phyloP scores from a whole-genome alignment of 805 yeast genomes.

The Candida corydali region DNA sequence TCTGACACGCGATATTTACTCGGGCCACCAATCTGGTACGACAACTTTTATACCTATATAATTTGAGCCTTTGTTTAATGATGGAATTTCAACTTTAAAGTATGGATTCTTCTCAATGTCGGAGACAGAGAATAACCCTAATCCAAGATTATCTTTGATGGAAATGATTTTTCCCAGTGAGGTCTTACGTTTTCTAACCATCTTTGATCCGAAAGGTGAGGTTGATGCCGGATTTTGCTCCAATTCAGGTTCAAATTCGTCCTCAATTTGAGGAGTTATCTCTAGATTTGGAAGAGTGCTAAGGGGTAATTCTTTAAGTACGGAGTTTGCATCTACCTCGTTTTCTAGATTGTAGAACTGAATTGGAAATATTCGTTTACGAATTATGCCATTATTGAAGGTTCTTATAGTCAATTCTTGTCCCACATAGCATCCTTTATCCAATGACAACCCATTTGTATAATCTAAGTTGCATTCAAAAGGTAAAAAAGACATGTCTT shows the following conservation, averaged over 20 bases:
- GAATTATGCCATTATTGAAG: slow-evolving; percentile 73
- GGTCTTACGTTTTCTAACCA: slow-evolving; percentile 29
- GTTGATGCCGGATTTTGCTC: slow-evolving; percentile 3
- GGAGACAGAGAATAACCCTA: slow-evolving; percentile 51
- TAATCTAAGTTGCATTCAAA: slow-evolving; percentile 81
- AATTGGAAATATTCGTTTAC: slow-evolving; percentile 77
- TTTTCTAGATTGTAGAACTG: slow-evolving; percentile 24
- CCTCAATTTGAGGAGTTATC: slow-evolving; percentile 19
- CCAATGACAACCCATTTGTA: slow-evolving; percentile 74
- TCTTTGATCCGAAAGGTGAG: slow-evolving; percentile 40
- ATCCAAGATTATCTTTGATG: slow-evolving; percentile 56
- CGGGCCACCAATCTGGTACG: slow-evolving; percentile 73
- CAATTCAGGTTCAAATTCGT: slow-evolving; percentile 8
- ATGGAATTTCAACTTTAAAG: slow-evolving; percentile 26
- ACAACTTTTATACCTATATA: slow-evolving; percentile 47
- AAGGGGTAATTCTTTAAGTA: slow-evolving; percentile 12
- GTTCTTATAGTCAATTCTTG: slow-evolving; percentile 93
- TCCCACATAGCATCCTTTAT: slow-evolving; percentile 96
- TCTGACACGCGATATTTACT: no score
- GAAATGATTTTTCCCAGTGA: slow-evolving; percentile 62
- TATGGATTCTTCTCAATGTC: slow-evolving; percentile 42
- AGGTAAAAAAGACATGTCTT: slow-evolving; percentile 49
- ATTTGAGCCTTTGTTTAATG: slow-evolving; percentile 16
- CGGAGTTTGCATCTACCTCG: slow-evolving; percentile 7
- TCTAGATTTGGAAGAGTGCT: slow-evolving; percentile 13